Evolutionary conservation across 2,329 filamentous ascomycete species (phyloP).

Genomic region (Magnaporthiopsis poae): DNA sequence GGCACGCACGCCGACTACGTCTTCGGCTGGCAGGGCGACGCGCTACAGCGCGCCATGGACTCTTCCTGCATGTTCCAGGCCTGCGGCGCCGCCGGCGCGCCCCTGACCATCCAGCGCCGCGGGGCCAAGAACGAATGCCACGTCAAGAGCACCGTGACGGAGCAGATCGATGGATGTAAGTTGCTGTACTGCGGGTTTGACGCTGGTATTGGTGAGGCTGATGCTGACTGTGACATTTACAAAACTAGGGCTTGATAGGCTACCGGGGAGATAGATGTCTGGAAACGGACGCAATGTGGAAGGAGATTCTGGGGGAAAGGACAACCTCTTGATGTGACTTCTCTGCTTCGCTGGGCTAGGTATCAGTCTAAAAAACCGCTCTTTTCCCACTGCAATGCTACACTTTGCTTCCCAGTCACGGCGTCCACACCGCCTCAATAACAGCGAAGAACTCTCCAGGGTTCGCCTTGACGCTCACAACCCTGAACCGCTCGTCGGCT

Average conservation of each 20-base stretch:
- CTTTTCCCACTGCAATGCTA: neutral
- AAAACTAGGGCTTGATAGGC: too few species aligned
- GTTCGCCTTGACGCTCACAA: constrained; percentile 1
- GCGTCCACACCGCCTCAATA: constrained; percentile 6
- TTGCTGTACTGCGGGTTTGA: neutral
- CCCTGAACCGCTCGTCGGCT: constrained; percentile 11
- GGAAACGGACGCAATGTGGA: too few species aligned
- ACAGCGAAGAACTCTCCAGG: constrained; percentile 6
- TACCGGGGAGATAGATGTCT: too few species aligned
- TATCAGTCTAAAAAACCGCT: too few species aligned
- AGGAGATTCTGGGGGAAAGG: too few species aligned
- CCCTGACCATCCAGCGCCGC: constrained; percentile 1
- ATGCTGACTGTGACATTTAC: too few species aligned
- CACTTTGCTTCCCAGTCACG: neutral
- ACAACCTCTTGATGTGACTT: too few species aligned
- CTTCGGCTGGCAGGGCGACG: constrained; percentile 6
- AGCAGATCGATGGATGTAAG: constrained; percentile 6
- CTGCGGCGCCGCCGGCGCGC: neutral
- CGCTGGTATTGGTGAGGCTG: too few species aligned
- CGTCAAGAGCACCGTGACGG: constrained; percentile 1
- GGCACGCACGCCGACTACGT: constrained; percentile 6
- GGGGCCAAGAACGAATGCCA: neutral
- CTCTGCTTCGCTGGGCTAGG: too few species aligned
- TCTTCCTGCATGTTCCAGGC: constrained; percentile 3
- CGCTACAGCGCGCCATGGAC: constrained; percentile 3